Base-by-base conservation (phyloP, 1,139 yeast genomes). In the Suhomyces panamericanus region DNA sequence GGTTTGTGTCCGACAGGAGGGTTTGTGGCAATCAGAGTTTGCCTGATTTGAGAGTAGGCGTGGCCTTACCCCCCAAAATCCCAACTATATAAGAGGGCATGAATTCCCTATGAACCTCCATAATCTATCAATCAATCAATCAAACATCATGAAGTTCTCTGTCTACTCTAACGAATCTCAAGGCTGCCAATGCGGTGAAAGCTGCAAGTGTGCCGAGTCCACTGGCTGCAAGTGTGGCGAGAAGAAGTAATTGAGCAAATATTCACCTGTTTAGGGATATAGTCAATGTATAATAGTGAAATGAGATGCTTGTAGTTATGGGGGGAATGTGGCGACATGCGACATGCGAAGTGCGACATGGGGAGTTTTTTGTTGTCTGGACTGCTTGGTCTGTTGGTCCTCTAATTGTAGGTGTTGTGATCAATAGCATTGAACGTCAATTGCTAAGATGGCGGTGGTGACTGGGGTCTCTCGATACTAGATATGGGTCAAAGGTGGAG, bases 181-280 rank as follows among this genome's bases (percentile, higher is more conserved):
- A 46, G 60, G 59, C 40, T 62, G 65, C 50, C 17, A 54, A 30
- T 60, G 66, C 44, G 62, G 64, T 35, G 45, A 56, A 33, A 54
- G 51, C 41, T 60, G 65, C 59, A 62, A 62, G 51, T 65, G 70
- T 49, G 41, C 50, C 24, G 60, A 57, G 20, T 43, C 56, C 49
- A 40, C 54, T 20, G 48, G 54, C 30, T 63, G 67, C 48, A 48
- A 57, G 41, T 64, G 68, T 49, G 56, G 58, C 30, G 41, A 49
- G 35, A 58, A 60, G 56, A 48, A 49, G 31, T 45, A 48, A 42
- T 24, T 24, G 34, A 31, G 40, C 40, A 38, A 38, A 27, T 38
- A 22, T 24, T 16, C 10, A 15, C 24, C 31, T 26, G 22, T 11
- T 39, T 27, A 17, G 12, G 30, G 32, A 15, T 32, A 16, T 32